Conservation (phyloP, 805 yeast genomes). For the Saccharomycopsis fodiens region DNA sequence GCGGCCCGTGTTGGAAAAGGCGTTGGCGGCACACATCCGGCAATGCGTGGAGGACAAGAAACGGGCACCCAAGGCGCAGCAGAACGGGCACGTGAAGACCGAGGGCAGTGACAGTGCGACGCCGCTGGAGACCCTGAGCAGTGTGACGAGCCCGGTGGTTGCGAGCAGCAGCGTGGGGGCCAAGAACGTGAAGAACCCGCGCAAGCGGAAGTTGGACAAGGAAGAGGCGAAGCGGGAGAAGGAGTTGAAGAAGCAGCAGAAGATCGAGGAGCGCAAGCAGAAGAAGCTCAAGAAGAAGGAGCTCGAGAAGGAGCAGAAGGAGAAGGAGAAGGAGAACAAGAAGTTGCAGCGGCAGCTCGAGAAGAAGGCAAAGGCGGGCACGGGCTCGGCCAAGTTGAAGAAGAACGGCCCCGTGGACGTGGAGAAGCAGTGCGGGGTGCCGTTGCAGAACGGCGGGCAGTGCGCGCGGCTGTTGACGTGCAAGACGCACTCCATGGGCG, state of each 20-base stretch:
- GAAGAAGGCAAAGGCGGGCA: slow-evolving; percentile 35
- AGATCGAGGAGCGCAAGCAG: slow-evolving; percentile 16
- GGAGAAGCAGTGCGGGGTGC: slow-evolving; percentile 93
- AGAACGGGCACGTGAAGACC: neutral
- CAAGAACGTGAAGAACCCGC: slow-evolving; percentile 9
- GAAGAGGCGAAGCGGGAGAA: slow-evolving; percentile 19
- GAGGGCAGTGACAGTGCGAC: slow-evolving; percentile 1
- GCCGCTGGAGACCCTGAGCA: slow-evolving; percentile 2
- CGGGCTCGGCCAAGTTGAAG: slow-evolving; percentile 24
- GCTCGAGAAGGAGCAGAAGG: slow-evolving; percentile 20
- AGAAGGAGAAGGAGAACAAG: slow-evolving; percentile 21
- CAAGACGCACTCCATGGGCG: slow-evolving; percentile 98
- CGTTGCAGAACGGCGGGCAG: slow-evolving; percentile 85
- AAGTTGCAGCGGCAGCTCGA: slow-evolving; percentile 26
- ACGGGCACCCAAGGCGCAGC: slow-evolving; percentile 8
- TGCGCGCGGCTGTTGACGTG: slow-evolving; percentile 96
- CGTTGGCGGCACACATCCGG: slow-evolving; percentile 33
- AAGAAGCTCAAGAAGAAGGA: slow-evolving; percentile 22
- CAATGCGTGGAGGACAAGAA: slow-evolving; percentile 31
- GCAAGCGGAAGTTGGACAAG: slow-evolving; percentile 19
- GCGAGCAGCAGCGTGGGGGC: neutral
- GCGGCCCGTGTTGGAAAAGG: slow-evolving; percentile 35
- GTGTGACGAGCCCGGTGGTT: slow-evolving; percentile 2
- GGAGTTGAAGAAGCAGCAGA: slow-evolving; percentile 19
- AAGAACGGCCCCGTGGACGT: slow-evolving; percentile 83